Conservation (phyloP, 352 stramenopile species). For the Thalassiosira ordinaria region DNA sequence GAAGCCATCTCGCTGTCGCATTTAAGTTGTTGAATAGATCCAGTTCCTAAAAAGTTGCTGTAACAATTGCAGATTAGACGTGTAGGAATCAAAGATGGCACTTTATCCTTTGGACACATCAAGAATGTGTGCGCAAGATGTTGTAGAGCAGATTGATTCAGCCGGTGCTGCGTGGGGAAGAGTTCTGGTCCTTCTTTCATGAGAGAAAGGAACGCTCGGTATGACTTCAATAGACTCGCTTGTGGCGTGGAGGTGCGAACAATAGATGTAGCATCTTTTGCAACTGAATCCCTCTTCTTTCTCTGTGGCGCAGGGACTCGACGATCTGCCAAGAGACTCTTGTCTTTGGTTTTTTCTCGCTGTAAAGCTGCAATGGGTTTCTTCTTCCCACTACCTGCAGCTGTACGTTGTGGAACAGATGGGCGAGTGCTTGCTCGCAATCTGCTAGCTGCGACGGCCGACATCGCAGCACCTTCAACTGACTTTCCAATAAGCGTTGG, state of each 20-base stretch:
- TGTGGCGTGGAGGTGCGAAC: conserved; percentile 5
- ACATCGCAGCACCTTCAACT: conserved; percentile 77
- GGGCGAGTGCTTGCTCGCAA: conserved; percentile 67
- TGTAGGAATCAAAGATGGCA: conserved; percentile 9
- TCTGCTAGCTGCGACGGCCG: conserved; percentile 77
- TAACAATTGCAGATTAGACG: conserved; percentile 49
- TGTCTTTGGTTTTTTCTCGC: conserved; percentile 35
- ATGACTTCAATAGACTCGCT: conserved; percentile 39
- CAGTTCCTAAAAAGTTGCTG: conserved; percentile 33
- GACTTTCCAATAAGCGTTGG: conserved; percentile 83
- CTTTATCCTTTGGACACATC: conserved; percentile 27
- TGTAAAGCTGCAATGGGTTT: conserved; percentile 28
- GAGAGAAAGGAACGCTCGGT: conserved; percentile 39
- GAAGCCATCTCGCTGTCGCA: conserved; percentile 38
- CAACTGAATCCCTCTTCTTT: conserved; percentile 22
- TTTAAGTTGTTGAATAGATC: conserved; percentile 31
- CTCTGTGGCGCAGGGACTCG: conserved; percentile 38
- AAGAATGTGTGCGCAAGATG: conserved; percentile 40
- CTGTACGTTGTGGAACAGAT: conserved; percentile 25
- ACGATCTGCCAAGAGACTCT: conserved; percentile 8
- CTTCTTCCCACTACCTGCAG: conserved; percentile 19
- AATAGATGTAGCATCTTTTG: conserved; percentile 36
- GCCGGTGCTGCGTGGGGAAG: not conserved
- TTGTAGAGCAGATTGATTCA: conserved; percentile 50
- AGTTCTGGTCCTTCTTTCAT: conserved; percentile 31